Evolutionary conservation across 2,329 filamentous ascomycete species (phyloP).

Genomic region (Cladophialophora carrionii): DNA sequence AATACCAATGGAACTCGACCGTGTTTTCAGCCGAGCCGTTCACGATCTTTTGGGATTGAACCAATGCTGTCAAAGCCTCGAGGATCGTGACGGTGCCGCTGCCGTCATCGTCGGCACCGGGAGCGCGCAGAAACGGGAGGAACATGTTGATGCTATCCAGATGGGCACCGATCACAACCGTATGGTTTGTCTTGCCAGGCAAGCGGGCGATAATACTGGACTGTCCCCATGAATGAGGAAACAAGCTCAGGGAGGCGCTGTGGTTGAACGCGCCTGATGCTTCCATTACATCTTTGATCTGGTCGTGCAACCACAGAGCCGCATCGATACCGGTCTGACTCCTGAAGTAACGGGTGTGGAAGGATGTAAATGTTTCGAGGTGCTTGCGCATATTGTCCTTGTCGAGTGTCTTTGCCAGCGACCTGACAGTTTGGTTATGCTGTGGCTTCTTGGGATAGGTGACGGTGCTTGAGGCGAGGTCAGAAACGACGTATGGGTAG

Average conservation of each 20-base stretch:
- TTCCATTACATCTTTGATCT: constrained; percentile 72
- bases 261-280: constrained; percentile 69
- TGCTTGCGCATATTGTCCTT: constrained; percentile 77
- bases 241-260: constrained; percentile 71
- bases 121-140: constrained; percentile 79
- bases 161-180: constrained; percentile 86
- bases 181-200: constrained; percentile 80
- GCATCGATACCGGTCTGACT: constrained; percentile 73
- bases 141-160: constrained; percentile 96
- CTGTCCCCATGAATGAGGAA: constrained; percentile 85
- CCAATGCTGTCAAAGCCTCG: constrained; percentile 80
- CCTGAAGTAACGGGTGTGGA: constrained; percentile 63
- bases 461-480: constrained; percentile 47
- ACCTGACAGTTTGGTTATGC: constrained; percentile 67
- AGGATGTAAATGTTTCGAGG: constrained; percentile 69
- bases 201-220: constrained; percentile 89
- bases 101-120: constrained; percentile 94
- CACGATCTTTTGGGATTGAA: constrained; percentile 71
- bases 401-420: constrained; percentile 69
- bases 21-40: constrained; percentile 78
- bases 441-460: constrained; percentile 69
- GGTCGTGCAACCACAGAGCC: constrained; percentile 80
- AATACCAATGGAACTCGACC: constrained; percentile 96
- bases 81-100: constrained; percentile 92
- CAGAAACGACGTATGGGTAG: constrained; percentile 52